Evolutionary conservation across 2,329 filamentous ascomycete species (phyloP), one percentile per base, ranked within the genome.

Genomic region (Orbilia javanica): DNA sequence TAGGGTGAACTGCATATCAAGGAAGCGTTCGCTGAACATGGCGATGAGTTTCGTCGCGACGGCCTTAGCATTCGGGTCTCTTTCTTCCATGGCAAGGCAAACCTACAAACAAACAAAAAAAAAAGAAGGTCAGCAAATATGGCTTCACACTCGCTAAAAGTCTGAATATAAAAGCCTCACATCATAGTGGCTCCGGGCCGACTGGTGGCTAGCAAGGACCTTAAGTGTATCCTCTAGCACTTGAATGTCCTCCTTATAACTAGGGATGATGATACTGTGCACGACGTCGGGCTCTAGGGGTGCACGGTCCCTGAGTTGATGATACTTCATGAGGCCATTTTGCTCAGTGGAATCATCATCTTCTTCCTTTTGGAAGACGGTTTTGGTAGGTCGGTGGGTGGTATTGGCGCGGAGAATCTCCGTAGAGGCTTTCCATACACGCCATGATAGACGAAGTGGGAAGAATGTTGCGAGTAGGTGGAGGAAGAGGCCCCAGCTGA

Each of bases 161-260:
- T 42, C 53, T 72, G 15, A 53, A 50, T 48, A 25, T 29, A 27
- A 15, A 20, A 44, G 6, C 88, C 90, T 86, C 84, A 92, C 91
- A 86, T 93, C 91, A 83, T 93, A 93, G 62, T 87, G 88, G 80
- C 85, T 86, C 68, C 86, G 85, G 27, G 91, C 91, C 80, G 89
- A 87, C 0, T 89, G 87, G 81, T 93, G 91, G 31, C 88, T 90
- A 4, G 90, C 90, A 76, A 93, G 84, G 22, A 93, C 90, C 46
- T 90, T 88, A 20, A 93, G 84, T 0, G 91, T 93, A 82, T 92
- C 90, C 79, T 88, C 87, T 55, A 93, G 85, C 0, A 89, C 91
- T 73, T 91, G 89, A 71, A 90, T 85, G 71, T 92, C 90, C 83
- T 93, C 91, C 83, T 91, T 91, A 85, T 93, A 93, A 82, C 92